Evolutionary conservation across 1,284 basidiomycete genomes (phyloP).

Genomic region (Pyrrhoderma noxium): DNA sequence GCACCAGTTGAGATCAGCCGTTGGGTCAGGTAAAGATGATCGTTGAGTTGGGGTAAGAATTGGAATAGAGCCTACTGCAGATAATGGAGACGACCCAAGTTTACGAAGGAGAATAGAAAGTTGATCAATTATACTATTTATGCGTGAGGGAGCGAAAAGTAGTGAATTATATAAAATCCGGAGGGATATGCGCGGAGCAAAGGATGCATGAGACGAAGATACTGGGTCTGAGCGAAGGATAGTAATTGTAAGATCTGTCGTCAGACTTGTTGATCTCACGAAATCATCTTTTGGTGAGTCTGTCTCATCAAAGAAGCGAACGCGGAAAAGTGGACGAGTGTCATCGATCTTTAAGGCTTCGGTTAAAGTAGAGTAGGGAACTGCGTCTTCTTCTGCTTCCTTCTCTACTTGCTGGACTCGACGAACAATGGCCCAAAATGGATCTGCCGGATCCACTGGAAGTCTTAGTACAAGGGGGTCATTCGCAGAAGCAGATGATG

Average conservation of each 20-base stretch:
- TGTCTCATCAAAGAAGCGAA: conserved; percentile 94
- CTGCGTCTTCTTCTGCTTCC: conserved; percentile 77
- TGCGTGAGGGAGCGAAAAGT: conserved; percentile 79
- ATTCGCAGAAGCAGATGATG: conserved; percentile 72
- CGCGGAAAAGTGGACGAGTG: conserved; percentile 73
- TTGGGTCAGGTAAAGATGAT: conserved; percentile 75
- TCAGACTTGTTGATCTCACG: conserved; percentile 73
- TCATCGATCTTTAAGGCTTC: conserved; percentile 63
- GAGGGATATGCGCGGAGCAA: conserved; percentile 76
- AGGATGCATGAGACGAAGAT: conserved; percentile 56
- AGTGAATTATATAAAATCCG: conserved; percentile 93
- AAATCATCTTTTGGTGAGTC: conserved; percentile 69
- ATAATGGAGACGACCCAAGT: conserved; percentile 56
- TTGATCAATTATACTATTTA: conserved; percentile 79
- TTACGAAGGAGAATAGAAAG: conserved; percentile 76
- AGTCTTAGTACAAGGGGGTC: conserved; percentile 84
- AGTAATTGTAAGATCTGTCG: conserved; percentile 88
- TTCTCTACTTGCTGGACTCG: conserved; percentile 79
- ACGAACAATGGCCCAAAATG: conserved; percentile 89
- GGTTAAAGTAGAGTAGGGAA: conserved; percentile 82
- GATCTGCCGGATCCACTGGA: conserved; percentile 79
- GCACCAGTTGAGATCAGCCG: conserved; percentile 91
- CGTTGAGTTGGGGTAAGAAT: conserved; percentile 74
- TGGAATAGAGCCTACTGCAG: conserved; percentile 68
- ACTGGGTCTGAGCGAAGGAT: conserved; percentile 53